A percentile compares a stretch with the other conserved stretches of the same genome.
Evolutionary conservation across 1,284 basidiomycete genomes (phyloP).

Genomic region (Clitocybe nebularis): DNA sequence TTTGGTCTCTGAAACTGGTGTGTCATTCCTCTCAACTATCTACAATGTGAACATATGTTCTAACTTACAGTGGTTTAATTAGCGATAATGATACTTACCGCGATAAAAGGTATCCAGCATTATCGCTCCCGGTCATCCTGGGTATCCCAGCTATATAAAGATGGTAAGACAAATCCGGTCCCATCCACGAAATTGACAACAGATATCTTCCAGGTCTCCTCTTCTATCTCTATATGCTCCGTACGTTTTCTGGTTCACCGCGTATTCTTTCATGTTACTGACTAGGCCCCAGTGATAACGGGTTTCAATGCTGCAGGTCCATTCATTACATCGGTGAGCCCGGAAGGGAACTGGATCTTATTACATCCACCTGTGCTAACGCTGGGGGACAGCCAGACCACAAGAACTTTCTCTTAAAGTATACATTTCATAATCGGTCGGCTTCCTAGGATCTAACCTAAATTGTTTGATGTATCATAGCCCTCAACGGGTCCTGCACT

Average conservation of each 20-base stretch:
- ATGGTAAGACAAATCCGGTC: constrained; percentile 25
- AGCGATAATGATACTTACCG: constrained; percentile 6
- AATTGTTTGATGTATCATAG: not conserved
- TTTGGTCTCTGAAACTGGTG: constrained; percentile 28
- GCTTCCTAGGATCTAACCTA: not conserved
- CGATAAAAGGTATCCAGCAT: constrained; percentile 3
- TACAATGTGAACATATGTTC: no score
- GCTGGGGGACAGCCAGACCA: not conserved
- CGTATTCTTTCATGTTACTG: not conserved
- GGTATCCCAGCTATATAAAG: constrained; percentile 29
- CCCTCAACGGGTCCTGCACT: not conserved
- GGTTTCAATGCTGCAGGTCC: not conserved
- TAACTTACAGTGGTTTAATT: not conserved
- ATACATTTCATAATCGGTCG: not conserved
- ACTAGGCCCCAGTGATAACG: not conserved
- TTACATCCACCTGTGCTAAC: not conserved
- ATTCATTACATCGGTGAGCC: not conserved
- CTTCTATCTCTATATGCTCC: constrained; percentile 31
- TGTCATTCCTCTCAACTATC: constrained; percentile 15
- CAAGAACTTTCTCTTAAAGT: not conserved
- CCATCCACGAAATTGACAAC: not conserved
- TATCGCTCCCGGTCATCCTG: constrained; percentile 15
- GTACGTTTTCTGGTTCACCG: constrained; percentile 16
- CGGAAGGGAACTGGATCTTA: not conserved
- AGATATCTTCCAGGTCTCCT: constrained; percentile 24